phyloP scores from a whole-genome alignment of 2,329 filamentous ascomycete genomes.

The Neonectria sp. region DNA sequence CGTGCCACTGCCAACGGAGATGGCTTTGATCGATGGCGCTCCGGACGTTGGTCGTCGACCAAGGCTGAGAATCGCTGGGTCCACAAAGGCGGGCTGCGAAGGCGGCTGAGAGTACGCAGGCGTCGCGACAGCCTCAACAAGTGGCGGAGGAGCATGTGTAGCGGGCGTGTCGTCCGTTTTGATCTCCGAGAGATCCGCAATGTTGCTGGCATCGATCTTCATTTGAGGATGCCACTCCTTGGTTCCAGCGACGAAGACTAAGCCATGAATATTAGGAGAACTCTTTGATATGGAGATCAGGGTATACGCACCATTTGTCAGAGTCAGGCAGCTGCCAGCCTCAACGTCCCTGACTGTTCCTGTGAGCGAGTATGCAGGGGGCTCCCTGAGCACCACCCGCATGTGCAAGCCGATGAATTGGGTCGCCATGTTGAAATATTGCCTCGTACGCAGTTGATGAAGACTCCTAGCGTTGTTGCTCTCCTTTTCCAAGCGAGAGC shows the following conservation, averaged over 20 bases:
- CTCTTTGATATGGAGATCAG: background rate
- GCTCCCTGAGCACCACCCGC: slow-evolving; percentile 78
- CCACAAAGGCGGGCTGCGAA: slow-evolving; percentile 71
- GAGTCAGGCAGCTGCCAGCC: slow-evolving; percentile 76
- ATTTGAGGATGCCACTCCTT: slow-evolving; percentile 59
- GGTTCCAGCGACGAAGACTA: slow-evolving; percentile 58
- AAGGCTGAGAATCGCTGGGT: slow-evolving; percentile 86
- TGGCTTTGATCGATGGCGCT: slow-evolving; percentile 42
- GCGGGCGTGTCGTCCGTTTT: slow-evolving; percentile 48
- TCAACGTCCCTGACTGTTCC: slow-evolving; percentile 80
- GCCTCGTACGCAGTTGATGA: slow-evolving; percentile 1
- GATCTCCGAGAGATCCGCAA: slow-evolving; percentile 61
- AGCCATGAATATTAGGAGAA: slow-evolving; percentile 24
- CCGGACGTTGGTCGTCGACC: slow-evolving; percentile 58
- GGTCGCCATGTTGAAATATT: slow-evolving; percentile 60
- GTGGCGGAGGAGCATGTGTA: slow-evolving; percentile 47
- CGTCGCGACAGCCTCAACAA: slow-evolving; percentile 44
- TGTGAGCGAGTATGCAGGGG: slow-evolving; percentile 74
- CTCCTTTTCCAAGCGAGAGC: slow-evolving; percentile 28
- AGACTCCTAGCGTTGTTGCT: slow-evolving; percentile 15
- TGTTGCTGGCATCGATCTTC: slow-evolving; percentile 64
- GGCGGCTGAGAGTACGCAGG: slow-evolving; percentile 48
- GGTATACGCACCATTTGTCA: slow-evolving; percentile 76
- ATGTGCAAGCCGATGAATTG: slow-evolving; percentile 85
- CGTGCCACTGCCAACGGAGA: slow-evolving; percentile 27